These are phyloP conservation scores for Telfairia occidentalis DNA, from an alignment of 331 rosid species.

Conservation along the genomic window DNA sequence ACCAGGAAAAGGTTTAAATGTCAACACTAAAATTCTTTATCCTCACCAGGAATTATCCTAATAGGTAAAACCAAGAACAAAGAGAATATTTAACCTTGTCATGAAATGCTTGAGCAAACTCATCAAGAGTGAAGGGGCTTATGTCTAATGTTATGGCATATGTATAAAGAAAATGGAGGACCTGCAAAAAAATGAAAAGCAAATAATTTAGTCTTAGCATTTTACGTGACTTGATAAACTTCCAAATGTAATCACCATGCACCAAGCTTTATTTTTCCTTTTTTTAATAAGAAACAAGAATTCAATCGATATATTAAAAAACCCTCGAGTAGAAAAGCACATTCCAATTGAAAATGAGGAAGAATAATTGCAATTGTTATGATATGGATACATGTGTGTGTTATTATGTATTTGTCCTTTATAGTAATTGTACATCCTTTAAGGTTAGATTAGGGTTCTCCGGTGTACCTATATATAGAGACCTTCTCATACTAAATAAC, in stretches of 20 bases:
- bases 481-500: too few relatives aligned
- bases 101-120: constrained; percentile 83
- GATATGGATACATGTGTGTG: too few relatives aligned
- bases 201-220: not conserved
- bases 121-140: constrained; percentile 84
- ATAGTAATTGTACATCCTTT: too few relatives aligned
- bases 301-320: not conserved
- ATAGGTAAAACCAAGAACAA: constrained; percentile 12
- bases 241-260: not conserved
- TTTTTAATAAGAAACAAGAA: not conserved
- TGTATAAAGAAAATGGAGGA: constrained; percentile 83
- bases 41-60: not conserved
- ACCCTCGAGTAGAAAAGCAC: not conserved
- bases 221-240: not conserved
- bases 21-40: not conserved
- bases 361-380: not conserved
- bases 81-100: constrained; percentile 61
- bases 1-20: constrained; percentile 10
- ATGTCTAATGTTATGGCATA: constrained; percentile 44
- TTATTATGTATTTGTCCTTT: too few relatives aligned
- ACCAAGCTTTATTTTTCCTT: not conserved
- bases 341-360: not conserved
- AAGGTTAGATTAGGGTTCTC: too few relatives aligned
- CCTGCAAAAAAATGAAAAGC: constrained; percentile 37
- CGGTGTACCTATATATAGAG: too few relatives aligned